These are phyloP conservation scores for Eucalyptus viminalis DNA, from an alignment of 345 rosid genomes.

Conservation along the genomic window DNA sequence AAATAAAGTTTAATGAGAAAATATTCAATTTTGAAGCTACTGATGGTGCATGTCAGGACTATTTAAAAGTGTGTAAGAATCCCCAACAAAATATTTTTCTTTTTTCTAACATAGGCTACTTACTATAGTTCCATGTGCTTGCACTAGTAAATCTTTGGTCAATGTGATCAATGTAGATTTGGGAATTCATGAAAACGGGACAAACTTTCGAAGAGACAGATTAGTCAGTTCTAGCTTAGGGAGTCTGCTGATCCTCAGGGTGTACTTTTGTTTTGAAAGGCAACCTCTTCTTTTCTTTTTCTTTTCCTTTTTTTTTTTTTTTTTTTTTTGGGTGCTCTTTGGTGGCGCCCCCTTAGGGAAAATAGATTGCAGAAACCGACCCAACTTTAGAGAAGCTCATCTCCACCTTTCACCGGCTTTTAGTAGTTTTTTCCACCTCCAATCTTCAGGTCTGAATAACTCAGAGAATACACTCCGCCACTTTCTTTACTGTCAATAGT, in stretches of 20 bases:
- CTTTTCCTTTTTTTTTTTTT: neutral
- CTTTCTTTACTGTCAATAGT: neutral
- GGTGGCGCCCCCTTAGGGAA: neutral
- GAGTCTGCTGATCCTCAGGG: neutral
- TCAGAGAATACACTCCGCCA: neutral
- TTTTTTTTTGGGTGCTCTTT: too few relatives aligned
- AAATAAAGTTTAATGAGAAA: neutral
- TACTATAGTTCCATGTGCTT: neutral
- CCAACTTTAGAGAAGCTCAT: neutral
- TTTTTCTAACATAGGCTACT: neutral
- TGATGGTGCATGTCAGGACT: fast-evolving
- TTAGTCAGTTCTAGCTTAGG: neutral
- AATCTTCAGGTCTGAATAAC: neutral
- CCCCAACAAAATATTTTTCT: neutral
- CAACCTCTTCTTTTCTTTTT: neutral
- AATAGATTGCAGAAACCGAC: neutral
- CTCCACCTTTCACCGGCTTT: neutral
- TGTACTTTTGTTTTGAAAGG: neutral
- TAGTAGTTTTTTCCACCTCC: neutral
- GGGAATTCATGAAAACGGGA: neutral
- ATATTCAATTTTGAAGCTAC: neutral
- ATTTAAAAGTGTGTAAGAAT: neutral
- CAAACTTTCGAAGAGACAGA: neutral
- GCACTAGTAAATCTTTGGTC: neutral
- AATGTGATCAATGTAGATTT: neutral